Evolutionary conservation across 768 basidiomycete species (phyloP).

Genomic region (Hericium alpestre): DNA sequence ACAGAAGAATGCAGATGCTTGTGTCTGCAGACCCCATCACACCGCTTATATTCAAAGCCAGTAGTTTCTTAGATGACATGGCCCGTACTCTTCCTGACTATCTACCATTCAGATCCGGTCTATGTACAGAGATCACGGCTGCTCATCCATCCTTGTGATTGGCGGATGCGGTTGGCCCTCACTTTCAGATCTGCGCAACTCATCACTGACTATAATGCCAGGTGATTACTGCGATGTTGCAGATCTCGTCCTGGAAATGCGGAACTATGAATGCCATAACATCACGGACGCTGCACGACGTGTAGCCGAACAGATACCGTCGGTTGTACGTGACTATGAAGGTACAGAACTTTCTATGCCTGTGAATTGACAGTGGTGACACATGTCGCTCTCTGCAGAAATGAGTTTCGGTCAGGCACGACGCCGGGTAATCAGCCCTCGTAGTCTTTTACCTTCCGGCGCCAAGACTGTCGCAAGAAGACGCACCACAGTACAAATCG

Average conservation of each 20-base stretch:
- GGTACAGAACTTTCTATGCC: neutral
- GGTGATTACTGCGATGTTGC: constrained; percentile 15
- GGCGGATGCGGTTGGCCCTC: constrained; percentile 12
- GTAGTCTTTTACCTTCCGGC: neutral
- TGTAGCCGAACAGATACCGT: constrained; percentile 11
- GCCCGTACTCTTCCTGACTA: too few species aligned
- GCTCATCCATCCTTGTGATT: constrained; percentile 12
- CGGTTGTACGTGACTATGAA: constrained; percentile 1
- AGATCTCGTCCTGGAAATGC: constrained; percentile 13
- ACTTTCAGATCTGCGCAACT: too few species aligned
- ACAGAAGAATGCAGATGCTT: constrained; percentile 12
- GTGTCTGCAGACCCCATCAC: constrained; percentile 11
- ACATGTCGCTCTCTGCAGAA: neutral
- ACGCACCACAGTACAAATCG: constrained; percentile 2
- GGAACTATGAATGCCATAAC: constrained; percentile 11
- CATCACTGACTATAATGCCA: neutral
- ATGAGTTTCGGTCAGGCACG: neutral
- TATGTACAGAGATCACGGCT: constrained; percentile 6
- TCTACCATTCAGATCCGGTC: constrained; percentile 4
- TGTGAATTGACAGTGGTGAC: neutral
- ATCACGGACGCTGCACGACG: constrained; percentile 9
- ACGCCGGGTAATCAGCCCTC: neutral
- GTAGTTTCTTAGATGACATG: neutral
- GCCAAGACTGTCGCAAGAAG: neutral
- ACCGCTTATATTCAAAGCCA: constrained; percentile 10